phyloP scores from a whole-genome alignment of 2,329 filamentous ascomycete genomes.

The Epichloe aotearoae region DNA sequence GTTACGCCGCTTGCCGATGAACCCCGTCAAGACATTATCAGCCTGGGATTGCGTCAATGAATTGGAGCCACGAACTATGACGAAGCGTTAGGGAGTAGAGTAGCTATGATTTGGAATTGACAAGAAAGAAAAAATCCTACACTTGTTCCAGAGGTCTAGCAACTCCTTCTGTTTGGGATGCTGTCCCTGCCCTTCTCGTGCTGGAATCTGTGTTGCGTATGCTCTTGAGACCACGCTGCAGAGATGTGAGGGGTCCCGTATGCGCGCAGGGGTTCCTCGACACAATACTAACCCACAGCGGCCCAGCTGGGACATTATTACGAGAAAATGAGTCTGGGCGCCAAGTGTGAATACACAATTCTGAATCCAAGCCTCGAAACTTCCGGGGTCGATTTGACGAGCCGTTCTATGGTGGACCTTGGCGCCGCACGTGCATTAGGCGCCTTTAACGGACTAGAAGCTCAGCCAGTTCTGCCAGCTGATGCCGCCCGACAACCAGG shows the following conservation, averaged over 20 bases:
- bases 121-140: slow-evolving; percentile 9
- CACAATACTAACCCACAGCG: slow-evolving; percentile 13
- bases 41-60: slow-evolving; percentile 9
- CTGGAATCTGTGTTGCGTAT: slow-evolving; percentile 2
- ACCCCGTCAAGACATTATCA: slow-evolving; percentile 35
- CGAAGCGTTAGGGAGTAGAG: not conserved
- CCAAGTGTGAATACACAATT: not conserved
- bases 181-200: not conserved
- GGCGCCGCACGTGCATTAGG: no score
- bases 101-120: not conserved
- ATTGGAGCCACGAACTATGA: slow-evolving; percentile 16
- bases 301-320: slow-evolving; percentile 14
- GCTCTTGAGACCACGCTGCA: slow-evolving; percentile 8
- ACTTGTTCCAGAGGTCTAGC: slow-evolving; percentile 18
- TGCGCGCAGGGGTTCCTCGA: slow-evolving; percentile 1
- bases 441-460: no score
- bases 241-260: not conserved
- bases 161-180: slow-evolving; percentile 13
- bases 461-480: slow-evolving; percentile 1
- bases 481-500: slow-evolving; percentile 2
- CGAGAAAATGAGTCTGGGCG: slow-evolving; percentile 3
- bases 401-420: no score
- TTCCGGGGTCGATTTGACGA: not conserved
- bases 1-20: slow-evolving; percentile 54
- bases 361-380: not conserved